A percentile compares a stretch with the other conserved stretches of the same genome.
phyloP scores from a whole-genome alignment of 768 basidiomycete genomes.

The Agrocybe pediades region DNA sequence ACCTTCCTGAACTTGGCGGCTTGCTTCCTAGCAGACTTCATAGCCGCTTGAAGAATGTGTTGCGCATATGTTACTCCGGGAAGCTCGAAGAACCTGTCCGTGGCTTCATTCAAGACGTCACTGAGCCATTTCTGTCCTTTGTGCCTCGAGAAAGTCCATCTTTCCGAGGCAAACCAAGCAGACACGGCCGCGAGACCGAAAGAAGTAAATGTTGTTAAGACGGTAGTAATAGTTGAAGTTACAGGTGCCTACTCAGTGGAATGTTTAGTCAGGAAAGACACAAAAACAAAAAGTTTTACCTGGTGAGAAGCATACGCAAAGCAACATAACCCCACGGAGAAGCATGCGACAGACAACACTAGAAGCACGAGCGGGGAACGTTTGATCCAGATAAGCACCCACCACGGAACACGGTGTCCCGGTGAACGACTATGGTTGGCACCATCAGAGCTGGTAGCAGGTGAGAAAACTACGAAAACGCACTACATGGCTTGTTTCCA shows the following conservation, averaged over 20 bases:
- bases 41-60: slow-evolving; percentile 4
- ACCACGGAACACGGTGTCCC: slow-evolving; percentile 77
- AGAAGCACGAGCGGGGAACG: slow-evolving; percentile 81
- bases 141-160: slow-evolving; percentile 63
- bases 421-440: slow-evolving; percentile 60
- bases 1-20: neutral
- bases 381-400: slow-evolving; percentile 88
- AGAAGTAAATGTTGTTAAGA: slow-evolving; percentile 74
- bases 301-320: slow-evolving; percentile 77
- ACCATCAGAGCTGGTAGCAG: slow-evolving; percentile 4
- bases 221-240: slow-evolving; percentile 73
- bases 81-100: slow-evolving; percentile 31
- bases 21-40: neutral
- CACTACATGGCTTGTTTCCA: slow-evolving; percentile 88
- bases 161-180: slow-evolving; percentile 73
- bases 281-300: slow-evolving; percentile 35
- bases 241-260: slow-evolving; percentile 44
- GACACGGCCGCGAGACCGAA: slow-evolving; percentile 74
- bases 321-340: slow-evolving; percentile 75
- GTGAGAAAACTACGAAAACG: slow-evolving; percentile 26
- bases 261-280: neutral
- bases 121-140: slow-evolving; percentile 71
- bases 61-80: slow-evolving; percentile 21
- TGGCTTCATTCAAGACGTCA: slow-evolving; percentile 54
- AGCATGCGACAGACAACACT: slow-evolving; percentile 81